Evolutionary conservation across 371 early-diverging fungal genomes (phyloP).

Genomic region (Capillidium heterosporum): DNA sequence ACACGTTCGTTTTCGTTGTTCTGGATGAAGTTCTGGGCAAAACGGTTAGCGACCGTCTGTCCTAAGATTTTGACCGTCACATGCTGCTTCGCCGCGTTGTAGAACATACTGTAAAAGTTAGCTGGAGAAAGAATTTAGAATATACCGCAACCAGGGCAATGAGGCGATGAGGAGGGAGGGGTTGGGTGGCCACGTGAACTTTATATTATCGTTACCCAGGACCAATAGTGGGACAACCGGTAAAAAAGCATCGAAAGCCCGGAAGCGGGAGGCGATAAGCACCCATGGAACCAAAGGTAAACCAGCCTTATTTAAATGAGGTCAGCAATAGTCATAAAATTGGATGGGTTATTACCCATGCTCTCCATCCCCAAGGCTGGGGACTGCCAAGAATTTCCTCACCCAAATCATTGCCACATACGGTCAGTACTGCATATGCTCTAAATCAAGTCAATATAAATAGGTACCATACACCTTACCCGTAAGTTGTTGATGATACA

Average conservation of each 20-base stretch:
- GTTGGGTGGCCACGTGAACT: slow-evolving; percentile 27
- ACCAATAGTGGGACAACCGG: slow-evolving; percentile 26
- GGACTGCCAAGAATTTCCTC: slow-evolving; percentile 37
- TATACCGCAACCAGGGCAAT: slow-evolving; percentile 32
- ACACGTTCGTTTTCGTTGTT: not conserved
- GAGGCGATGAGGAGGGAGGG: slow-evolving; percentile 27
- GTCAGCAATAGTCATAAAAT: not conserved
- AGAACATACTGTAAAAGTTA: slow-evolving; percentile 18
- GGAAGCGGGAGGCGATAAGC: slow-evolving; percentile 34
- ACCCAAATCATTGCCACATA: slow-evolving; percentile 43
- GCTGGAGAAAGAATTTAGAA: not conserved
- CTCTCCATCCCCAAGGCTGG: slow-evolving; percentile 37
- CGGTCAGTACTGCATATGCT: slow-evolving; percentile 42
- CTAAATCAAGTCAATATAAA: slow-evolving; percentile 10
- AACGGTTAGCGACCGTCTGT: slow-evolving; percentile 10
- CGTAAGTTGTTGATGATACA: slow-evolving; percentile 40
- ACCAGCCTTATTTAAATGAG: slow-evolving; percentile 12
- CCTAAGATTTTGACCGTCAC: slow-evolving; percentile 12
- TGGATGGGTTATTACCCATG: slow-evolving; percentile 23
- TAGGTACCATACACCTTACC: slow-evolving; percentile 13
- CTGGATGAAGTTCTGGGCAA: slow-evolving; percentile 5
- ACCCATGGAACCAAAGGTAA: slow-evolving; percentile 39
- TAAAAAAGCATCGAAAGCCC: slow-evolving; percentile 22
- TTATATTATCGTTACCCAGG: slow-evolving; percentile 19
- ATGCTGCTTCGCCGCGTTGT: slow-evolving; percentile 23